Conservation (phyloP, 495 filamentous ascomycete species). For the Clavariopsis aquatica region DNA sequence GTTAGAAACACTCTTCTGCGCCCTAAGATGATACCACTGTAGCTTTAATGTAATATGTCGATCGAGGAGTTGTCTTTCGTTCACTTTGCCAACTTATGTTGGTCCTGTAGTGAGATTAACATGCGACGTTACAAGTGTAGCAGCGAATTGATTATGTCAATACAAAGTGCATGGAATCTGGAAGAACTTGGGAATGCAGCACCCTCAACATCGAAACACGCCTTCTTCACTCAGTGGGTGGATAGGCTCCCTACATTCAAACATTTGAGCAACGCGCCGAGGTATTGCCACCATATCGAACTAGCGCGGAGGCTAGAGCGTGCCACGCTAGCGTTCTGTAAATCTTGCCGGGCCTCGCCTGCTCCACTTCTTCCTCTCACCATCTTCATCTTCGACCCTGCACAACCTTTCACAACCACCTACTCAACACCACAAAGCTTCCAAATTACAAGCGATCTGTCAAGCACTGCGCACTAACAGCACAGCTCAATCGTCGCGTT, state of each 20-base stretch:
- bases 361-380: background rate
- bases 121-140: too few relatives aligned
- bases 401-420: background rate
- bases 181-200: too few relatives aligned
- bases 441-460: background rate
- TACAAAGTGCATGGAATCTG: background rate
- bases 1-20: background rate
- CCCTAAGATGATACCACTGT: background rate
- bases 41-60: background rate
- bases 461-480: background rate
- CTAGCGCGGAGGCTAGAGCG: background rate
- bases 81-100: background rate
- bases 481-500: conserved; percentile 6
- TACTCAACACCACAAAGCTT: conserved; percentile 1
- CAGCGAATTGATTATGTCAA: too few relatives aligned
- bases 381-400: background rate
- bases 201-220: too few relatives aligned
- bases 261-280: background rate
- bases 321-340: background rate
- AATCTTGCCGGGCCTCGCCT: background rate
- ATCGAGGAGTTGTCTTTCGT: background rate
- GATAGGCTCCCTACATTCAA: background rate
- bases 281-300: background rate
- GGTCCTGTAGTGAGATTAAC: too few relatives aligned
- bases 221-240: background rate